Base-by-base conservation (phyloP, 2,329 filamentous ascomycete genomes). In the Phaeosphaeriaceae sp. region DNA sequence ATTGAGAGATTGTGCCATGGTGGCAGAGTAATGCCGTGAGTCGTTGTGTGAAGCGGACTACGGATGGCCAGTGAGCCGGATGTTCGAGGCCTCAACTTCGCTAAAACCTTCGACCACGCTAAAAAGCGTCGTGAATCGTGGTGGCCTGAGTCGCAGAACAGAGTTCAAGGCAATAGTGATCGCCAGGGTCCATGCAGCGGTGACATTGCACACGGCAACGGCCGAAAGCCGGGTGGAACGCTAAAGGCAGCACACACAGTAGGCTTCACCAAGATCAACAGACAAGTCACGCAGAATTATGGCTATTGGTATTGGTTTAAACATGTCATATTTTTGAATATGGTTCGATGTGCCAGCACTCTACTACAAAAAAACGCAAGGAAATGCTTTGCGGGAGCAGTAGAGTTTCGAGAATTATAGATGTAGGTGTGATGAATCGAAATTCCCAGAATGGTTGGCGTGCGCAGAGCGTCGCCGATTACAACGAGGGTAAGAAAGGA, bases 401-500 rank as follows among this genome's bases (percentile, higher is more conserved):
- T 52, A 51, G 47, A 50, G 50, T 46, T 49, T 48, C 46, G 54
- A 57, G 54, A 49, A 60, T 60, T 65, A 64, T 54, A 63, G 36
- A 32, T 56, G 37, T 28, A 54, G 30, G 35, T 48, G 41, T 35
- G 53, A 53, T 54, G 64, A 67, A 67, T 56, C 54, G 64, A 66
- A 66, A 69, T 69, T 69, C 58, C 54, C 66, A 68, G 66, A 69
- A 69, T 60, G 55, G 50, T 38, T 52, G 54, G 58, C 47, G 43
- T 42, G 48, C 54, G 45, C 23, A 42, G 41, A 29, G 29, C 30
- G 54, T 56, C 42, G 58, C 61, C 54, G 46, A 74, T 73, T 73
- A 74, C 67, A 74, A 73, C 67, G 70, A 73, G 66, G 54, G 70
- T 72, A 71, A 56, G 57, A 70, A 71, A 61, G 60, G 66, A 67